These are phyloP conservation scores for Rhizopus stolonifer DNA, from an alignment of 371 early-diverging fungal genomes.

Conservation along the genomic window DNA sequence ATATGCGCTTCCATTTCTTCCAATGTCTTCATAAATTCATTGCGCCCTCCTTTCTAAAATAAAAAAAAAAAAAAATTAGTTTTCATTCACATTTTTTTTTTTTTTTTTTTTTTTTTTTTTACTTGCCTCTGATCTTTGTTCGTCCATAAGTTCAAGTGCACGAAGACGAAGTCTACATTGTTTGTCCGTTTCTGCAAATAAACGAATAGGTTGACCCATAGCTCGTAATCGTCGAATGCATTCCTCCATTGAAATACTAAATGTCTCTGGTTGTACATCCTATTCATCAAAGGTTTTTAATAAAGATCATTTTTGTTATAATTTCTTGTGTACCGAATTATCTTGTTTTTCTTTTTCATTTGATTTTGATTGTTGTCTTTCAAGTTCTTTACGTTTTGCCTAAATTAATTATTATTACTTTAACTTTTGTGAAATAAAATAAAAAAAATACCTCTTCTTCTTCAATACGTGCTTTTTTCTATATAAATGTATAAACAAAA, in stretches of 20 bases:
- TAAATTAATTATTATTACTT: too few species aligned
- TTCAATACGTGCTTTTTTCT: constrained; percentile 40
- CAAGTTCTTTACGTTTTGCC: constrained; percentile 27
- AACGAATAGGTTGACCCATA: constrained; percentile 87
- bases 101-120: neutral
- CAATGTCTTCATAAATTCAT: constrained; percentile 84
- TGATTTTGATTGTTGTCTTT: constrained; percentile 20
- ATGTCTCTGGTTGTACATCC: constrained; percentile 37
- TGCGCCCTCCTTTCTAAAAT: constrained; percentile 62
- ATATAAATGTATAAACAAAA: neutral
- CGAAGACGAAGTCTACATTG: constrained; percentile 84
- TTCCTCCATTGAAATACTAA: constrained; percentile 78
- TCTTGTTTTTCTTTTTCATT: constrained; percentile 20
- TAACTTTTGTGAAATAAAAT: too few species aligned
- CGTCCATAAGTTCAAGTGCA: constrained; percentile 83
- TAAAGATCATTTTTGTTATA: neutral
- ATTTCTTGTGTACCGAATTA: constrained; percentile 15
- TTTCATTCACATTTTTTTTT: neutral
- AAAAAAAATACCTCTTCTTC: constrained; percentile 34
- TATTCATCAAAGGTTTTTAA: constrained; percentile 2
- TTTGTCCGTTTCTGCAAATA: constrained; percentile 89
- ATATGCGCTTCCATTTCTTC: constrained; percentile 85
- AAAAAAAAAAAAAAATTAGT: neutral
- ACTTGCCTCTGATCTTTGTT: constrained; percentile 54
- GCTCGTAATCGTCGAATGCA: constrained; percentile 82